Evolutionary conservation across 257 asterid species (phyloP), one percentile per base, ranked within the genome.

Genomic region (Nicotiana attenuata): DNA sequence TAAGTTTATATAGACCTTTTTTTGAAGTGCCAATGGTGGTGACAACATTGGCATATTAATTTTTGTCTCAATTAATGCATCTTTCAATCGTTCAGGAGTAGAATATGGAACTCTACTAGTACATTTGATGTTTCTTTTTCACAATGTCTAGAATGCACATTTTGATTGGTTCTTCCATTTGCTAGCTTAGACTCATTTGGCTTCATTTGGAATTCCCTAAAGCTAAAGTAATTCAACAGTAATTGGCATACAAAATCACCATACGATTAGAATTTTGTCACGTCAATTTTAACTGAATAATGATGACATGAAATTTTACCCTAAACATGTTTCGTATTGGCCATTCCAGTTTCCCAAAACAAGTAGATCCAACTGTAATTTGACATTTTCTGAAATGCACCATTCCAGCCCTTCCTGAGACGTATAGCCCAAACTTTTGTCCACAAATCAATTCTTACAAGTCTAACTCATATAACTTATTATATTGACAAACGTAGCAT

Each of bases 1-100:
- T 47, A 24, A 47, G 79, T 73, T 73, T 73, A 73, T 47, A 73
- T 73, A 73, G 63, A 73, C 79, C 61, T 50, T 45, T 73, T 8
- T 15, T 7, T 47, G 24, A 47, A 41, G 50, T 9, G 13, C 50
- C 1, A 41, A 9, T 41, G 50, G 3, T 9, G 61, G 79, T 47
- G 79, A 73, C 79, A 47, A 15, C 41, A 73, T 47, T 47, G 38
- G 11, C 61, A 73, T 47, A n/a, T 73, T 22, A 47, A 47, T 73
- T 4, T 41, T 15, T 22, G 8, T 24, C 55, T 47, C 41, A 73
- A 47, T 73, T 47, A 73, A 73, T 52, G 41, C 63, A 73, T 24
- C 61, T 73, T 73, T 73, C 61, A 47, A 22, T 73, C 3, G 57
- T 52, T 47, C 63, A 24, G 79, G 79, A 73, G 24, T 47, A 47